phyloP scores from a whole-genome alignment of 192 early-diverging fungal species.

The Coemansia sp. region DNA sequence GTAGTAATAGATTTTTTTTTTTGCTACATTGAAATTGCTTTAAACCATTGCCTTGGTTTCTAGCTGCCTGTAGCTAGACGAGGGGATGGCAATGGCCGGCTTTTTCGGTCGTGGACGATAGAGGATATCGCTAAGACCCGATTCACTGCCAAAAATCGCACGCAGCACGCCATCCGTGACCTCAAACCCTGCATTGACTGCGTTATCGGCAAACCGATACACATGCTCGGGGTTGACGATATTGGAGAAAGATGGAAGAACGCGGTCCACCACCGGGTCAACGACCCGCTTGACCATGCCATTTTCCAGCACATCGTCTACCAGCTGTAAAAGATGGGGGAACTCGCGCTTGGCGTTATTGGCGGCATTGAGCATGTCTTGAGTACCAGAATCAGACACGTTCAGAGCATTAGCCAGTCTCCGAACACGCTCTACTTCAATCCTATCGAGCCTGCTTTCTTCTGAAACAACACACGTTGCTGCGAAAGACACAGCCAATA shows the following conservation, averaged over 20 bases:
- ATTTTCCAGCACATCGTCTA: constrained; percentile 46
- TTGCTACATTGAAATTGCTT: neutral
- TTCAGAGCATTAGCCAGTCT: constrained; percentile 48
- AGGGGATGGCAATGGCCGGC: constrained; percentile 37
- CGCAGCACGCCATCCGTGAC: constrained; percentile 46
- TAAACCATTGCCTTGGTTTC: constrained; percentile 8
- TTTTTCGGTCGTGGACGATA: constrained; percentile 49
- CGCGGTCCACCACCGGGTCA: constrained; percentile 48
- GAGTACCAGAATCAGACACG: constrained; percentile 49
- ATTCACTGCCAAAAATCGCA: constrained; percentile 51
- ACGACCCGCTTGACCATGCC: constrained; percentile 46
- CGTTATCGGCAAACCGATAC: constrained; percentile 48
- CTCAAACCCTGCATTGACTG: constrained; percentile 50
- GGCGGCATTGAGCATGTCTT: constrained; percentile 42
- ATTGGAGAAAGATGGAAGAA: constrained; percentile 43
- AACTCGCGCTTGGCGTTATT: constrained; percentile 49
- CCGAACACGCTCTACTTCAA: constrained; percentile 46
- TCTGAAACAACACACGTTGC: constrained; percentile 1
- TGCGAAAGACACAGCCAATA: neutral
- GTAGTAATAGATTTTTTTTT: neutral
- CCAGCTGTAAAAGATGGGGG: constrained; percentile 44
- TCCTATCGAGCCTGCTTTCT: constrained; percentile 24
- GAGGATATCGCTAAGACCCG: constrained; percentile 45
- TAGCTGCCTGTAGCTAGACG: constrained; percentile 24
- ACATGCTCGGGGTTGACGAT: constrained; percentile 49